These are phyloP conservation scores for Tricholomella constricta DNA, from an alignment of 768 basidiomycete genomes.

Conservation along the genomic window DNA sequence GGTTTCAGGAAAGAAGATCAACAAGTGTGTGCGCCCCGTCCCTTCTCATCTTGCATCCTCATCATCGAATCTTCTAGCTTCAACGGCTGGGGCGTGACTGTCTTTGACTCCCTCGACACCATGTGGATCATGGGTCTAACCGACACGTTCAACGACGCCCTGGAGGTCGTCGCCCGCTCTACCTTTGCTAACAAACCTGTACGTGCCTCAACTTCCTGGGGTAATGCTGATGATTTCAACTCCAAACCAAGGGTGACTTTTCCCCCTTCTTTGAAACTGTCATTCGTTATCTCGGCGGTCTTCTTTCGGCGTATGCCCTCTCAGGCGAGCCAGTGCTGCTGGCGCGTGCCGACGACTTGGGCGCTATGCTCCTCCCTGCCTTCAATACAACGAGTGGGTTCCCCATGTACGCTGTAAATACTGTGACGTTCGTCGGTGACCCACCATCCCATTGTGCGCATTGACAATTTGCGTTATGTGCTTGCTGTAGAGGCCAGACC, in stretches of 20 bases:
- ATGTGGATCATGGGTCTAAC: constrained; percentile 79
- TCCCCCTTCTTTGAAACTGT: constrained; percentile 76
- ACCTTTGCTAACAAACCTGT: constrained; percentile 47
- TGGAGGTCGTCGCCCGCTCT: constrained; percentile 49
- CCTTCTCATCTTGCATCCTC: background rate
- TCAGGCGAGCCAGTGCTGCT: constrained; percentile 65
- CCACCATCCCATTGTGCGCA: background rate
- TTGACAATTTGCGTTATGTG: background rate
- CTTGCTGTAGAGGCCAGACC: constrained; percentile 35
- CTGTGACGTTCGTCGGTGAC: constrained; percentile 44
- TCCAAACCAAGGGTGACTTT: constrained; percentile 26
- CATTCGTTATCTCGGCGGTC: constrained; percentile 83
- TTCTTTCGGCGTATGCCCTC: constrained; percentile 78
- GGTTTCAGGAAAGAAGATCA: constrained; percentile 43
- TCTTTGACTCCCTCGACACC: constrained; percentile 81
- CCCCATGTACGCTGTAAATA: constrained; percentile 69
- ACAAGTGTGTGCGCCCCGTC: constrained; percentile 50
- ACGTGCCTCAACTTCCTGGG: constrained; percentile 14
- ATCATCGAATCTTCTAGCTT: constrained; percentile 42
- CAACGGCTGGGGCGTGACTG: constrained; percentile 74
- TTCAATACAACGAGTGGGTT: constrained; percentile 73
- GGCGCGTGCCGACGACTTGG: constrained; percentile 73
- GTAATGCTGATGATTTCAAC: constrained; percentile 10
- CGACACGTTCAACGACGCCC: constrained; percentile 61
- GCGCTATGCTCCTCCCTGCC: constrained; percentile 62